Conservation (phyloP, 2,329 filamentous ascomycete species). For the Didymella segeticola region DNA sequence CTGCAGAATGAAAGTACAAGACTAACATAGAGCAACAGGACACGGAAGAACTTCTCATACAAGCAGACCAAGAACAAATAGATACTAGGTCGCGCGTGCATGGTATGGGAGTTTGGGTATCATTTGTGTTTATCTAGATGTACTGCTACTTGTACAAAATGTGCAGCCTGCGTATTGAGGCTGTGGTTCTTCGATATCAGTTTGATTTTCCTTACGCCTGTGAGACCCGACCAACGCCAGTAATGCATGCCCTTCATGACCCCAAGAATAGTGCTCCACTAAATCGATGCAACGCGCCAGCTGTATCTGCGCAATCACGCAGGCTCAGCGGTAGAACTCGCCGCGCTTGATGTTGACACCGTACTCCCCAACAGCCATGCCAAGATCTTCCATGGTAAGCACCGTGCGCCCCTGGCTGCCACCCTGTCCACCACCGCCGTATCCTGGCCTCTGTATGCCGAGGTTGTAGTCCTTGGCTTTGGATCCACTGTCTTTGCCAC, state of each 20-base stretch:
- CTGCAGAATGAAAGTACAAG: neutral
- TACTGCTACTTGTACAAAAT: conserved; percentile 46
- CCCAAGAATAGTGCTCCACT: neutral
- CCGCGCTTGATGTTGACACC: conserved; percentile 97
- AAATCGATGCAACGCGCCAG: neutral
- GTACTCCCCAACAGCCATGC: conserved; percentile 97
- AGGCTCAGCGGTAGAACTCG: conserved; percentile 84
- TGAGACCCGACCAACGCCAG: conserved; percentile 35
- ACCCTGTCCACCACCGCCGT: conserved; percentile 84
- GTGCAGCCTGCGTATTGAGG: conserved; percentile 20
- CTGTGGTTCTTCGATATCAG: neutral
- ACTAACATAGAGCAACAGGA: conserved; percentile 54
- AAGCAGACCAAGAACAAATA: conserved; percentile 76
- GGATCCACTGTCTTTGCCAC: conserved; percentile 49
- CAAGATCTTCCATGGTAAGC: conserved; percentile 96
- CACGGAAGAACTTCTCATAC: conserved; percentile 71
- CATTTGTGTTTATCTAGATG: conserved; percentile 40
- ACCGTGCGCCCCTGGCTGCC: conserved; percentile 91
- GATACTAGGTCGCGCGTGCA: conserved; percentile 28
- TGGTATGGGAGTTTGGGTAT: conserved; percentile 47
- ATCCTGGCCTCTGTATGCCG: conserved; percentile 58
- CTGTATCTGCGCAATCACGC: neutral
- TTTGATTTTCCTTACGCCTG: conserved; percentile 24
- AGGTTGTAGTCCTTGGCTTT: conserved; percentile 57
- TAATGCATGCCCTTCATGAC: conserved; percentile 25